phyloP scores from a whole-genome alignment of 306 rosid genomes.

The Betula pendula region DNA sequence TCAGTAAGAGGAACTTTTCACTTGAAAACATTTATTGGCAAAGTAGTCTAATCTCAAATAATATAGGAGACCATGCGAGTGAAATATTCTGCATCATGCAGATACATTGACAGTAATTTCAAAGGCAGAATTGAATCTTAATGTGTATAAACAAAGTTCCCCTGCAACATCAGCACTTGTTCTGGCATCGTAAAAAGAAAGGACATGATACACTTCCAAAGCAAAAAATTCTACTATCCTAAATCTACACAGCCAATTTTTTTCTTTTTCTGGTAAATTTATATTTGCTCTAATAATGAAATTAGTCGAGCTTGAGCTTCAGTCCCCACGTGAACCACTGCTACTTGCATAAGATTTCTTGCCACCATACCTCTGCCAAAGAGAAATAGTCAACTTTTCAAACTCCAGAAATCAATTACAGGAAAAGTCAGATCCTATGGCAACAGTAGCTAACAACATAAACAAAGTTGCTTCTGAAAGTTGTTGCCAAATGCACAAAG shows the following conservation, averaged over 20 bases:
- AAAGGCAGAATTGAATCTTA: slow-evolving; percentile 20
- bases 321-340: slow-evolving; percentile 48
- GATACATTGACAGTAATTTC: background rate
- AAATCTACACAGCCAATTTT: slow-evolving; percentile 45
- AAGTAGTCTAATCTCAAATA: background rate
- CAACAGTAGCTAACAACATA: background rate
- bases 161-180: slow-evolving; percentile 28
- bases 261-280: slow-evolving; percentile 24
- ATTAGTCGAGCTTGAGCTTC: slow-evolving; percentile 39
- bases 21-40: background rate
- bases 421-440: slow-evolving; percentile 3
- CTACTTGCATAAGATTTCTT: slow-evolving; percentile 46
- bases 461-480: background rate
- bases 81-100: slow-evolving; percentile 4
- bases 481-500: slow-evolving; percentile 6
- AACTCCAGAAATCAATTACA: background rate
- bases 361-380: slow-evolving; percentile 47
- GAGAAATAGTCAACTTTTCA: background rate
- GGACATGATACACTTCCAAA: slow-evolving; percentile 32
- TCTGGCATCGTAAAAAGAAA: slow-evolving; percentile 29
- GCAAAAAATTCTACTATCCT: slow-evolving; percentile 42
- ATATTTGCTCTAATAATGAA: slow-evolving; percentile 31
- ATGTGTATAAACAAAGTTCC: slow-evolving; percentile 35
- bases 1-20: background rate
- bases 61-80: background rate